phyloP scores from a whole-genome alignment of 2,329 filamentous ascomycete genomes.

The Neofusicoccum umdonicola region DNA sequence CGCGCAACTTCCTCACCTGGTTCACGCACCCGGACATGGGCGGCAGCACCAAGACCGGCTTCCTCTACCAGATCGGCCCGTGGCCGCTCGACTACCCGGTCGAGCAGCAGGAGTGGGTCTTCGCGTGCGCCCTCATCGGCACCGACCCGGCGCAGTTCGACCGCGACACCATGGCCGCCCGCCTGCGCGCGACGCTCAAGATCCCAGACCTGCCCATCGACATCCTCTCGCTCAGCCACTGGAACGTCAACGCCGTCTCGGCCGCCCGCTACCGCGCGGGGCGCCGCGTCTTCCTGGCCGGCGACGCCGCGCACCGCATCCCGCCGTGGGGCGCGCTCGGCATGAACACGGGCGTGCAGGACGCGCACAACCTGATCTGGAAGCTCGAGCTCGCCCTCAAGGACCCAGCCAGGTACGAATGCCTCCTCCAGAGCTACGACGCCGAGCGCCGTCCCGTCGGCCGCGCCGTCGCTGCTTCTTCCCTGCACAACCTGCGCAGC shows the following conservation, averaged over 20 bases:
- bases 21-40: slow-evolving; percentile 35
- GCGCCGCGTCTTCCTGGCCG: slow-evolving; percentile 33
- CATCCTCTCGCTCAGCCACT: slow-evolving; percentile 32
- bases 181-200: slow-evolving; percentile 24
- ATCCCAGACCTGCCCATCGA: slow-evolving; percentile 31
- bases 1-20: slow-evolving; percentile 35
- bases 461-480: slow-evolving; percentile 14
- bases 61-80: slow-evolving; percentile 36
- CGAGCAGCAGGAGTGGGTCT: slow-evolving; percentile 31
- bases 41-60: slow-evolving; percentile 34
- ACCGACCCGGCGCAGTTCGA: slow-evolving; percentile 23
- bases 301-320: slow-evolving; percentile 39
- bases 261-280: slow-evolving; percentile 27
- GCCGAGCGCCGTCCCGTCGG: slow-evolving; percentile 36
- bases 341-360: slow-evolving; percentile 39
- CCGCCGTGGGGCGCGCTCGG: slow-evolving; percentile 39
- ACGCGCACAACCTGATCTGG: slow-evolving; percentile 40
- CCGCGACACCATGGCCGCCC: slow-evolving; percentile 18
- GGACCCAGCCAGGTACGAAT: neutral
- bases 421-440: slow-evolving; percentile 33
- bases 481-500: slow-evolving; percentile 30
- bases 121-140: slow-evolving; percentile 27
- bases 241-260: slow-evolving; percentile 22
- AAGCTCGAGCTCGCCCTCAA: slow-evolving; percentile 32
- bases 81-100: slow-evolving; percentile 23